Evolutionary conservation across 1,139 yeast genomes (phyloP), one percentile per base, ranked within the genome.

Genomic region (Magnusiomyces ingens): DNA sequence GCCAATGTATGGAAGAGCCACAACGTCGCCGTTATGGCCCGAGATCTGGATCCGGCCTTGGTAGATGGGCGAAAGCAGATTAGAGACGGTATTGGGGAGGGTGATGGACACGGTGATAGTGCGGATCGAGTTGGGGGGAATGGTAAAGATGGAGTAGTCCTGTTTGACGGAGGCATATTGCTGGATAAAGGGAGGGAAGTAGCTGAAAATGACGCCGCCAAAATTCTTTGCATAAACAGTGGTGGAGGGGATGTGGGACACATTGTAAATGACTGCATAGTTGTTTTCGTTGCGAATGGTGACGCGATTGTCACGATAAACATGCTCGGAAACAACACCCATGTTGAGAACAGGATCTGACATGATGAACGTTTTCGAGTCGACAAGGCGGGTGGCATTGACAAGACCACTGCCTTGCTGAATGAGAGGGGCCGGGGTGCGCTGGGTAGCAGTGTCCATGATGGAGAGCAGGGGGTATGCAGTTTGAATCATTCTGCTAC

Each of bases 381-480:
- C 69, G 57, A 70, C 64, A 60, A 70, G 61, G 15, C 68, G 67
- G 40, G 68, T 68, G 15, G 71, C 73, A 55, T 69, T 62, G 49
- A 70, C 66, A 15, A 72, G 67, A 43, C 63, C 63, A 12, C 59
- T 56, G 26, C 63, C 63, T 52, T 60, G 63, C 42, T 59, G 63
- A 49, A 48, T 55, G 2, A 59, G 45, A 8, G 62, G 62, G 36
- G 59, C 58, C 18, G 32, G n/a, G 36, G 29, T 52, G 43, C 12
- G 45, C n/a, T 49, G 47, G 43, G 22, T 10, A 10, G 13, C 35
- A 21, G 45, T 43, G 15, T 26, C 32, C 32, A 26, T 26, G 4
- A 19, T 8, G 12, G 22, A 43, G 4, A 12, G 10, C 10, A 43
- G 12, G 4, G 45, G 29, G 3, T 26, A 43, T 2, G 55, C 48